Conservation (phyloP, 2,329 filamentous ascomycete genomes). For the Fusarium mexicanum region DNA sequence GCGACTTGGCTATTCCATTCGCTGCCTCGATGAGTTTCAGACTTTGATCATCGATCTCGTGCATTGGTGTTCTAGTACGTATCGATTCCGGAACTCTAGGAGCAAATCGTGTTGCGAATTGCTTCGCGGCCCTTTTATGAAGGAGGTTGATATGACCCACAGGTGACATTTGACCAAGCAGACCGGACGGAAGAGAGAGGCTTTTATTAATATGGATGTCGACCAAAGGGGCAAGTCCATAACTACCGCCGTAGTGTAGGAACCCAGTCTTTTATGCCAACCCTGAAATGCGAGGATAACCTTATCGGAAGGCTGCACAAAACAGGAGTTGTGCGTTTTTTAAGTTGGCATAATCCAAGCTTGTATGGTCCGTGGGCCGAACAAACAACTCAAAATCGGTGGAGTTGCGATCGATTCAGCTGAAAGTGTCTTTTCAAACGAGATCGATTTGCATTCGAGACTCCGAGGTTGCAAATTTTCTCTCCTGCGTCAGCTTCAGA, state of each 20-base stretch:
- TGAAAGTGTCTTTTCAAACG: neutral
- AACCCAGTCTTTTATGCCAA: constrained; percentile 16
- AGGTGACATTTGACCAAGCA: constrained; percentile 22
- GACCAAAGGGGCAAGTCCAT: constrained; percentile 27
- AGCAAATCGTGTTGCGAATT: constrained; percentile 23
- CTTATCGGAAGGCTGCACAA: constrained; percentile 21
- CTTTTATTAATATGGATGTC: neutral
- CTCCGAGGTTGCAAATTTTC: neutral
- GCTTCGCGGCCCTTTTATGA: constrained; percentile 35
- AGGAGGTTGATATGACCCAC: constrained; percentile 31
- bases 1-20: neutral
- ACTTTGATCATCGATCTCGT: constrained; percentile 7
- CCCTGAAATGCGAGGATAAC: constrained; percentile 21
- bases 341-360: neutral
- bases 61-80: constrained; percentile 4
- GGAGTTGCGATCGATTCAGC: constrained; percentile 12
- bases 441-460: neutral
- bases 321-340: constrained; percentile 18
- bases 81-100: constrained; percentile 1
- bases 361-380: neutral
- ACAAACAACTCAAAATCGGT: constrained; percentile 3
- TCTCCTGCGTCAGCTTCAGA: neutral
- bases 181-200: constrained; percentile 1
- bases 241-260: constrained; percentile 30
- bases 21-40: neutral